A percentile compares a stretch with the other conserved stretches of the same genome.
Conservation (phyloP, 106 monocot genomes). For the Allium fistulosum region DNA sequence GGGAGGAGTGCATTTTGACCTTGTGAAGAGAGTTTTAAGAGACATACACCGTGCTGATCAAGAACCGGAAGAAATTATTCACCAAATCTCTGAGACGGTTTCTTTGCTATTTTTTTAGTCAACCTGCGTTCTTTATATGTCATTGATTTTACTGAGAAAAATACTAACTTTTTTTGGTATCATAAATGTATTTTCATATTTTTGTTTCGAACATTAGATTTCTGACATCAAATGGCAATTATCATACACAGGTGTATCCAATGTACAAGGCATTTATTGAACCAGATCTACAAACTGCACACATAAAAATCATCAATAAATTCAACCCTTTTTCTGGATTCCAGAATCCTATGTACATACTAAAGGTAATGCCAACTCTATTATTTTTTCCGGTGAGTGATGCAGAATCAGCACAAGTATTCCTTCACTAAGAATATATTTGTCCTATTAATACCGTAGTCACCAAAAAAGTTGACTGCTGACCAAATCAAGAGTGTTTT, state of each 20-base stretch:
- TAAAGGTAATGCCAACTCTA: constrained; percentile 51
- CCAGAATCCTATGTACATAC: constrained; percentile 97
- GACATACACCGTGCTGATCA: constrained; percentile 97
- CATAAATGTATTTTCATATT: background rate
- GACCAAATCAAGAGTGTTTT: constrained; percentile 81
- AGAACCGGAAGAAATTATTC: constrained; percentile 99
- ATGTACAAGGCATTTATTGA: constrained; percentile 99
- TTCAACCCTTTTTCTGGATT: constrained; percentile 97
- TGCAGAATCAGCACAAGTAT: background rate
- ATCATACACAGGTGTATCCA: constrained; percentile 72
- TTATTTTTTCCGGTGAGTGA: background rate
- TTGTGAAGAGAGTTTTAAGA: constrained; percentile 95
- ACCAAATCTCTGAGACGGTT: constrained; percentile 97
- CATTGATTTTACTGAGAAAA: background rate
- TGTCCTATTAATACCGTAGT: constrained; percentile 46
- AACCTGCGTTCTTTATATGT: background rate
- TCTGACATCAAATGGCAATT: background rate
- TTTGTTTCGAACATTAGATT: background rate
- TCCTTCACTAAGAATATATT: constrained; percentile 5
- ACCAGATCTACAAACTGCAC: constrained; percentile 91
- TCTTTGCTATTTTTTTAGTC: constrained; percentile 6
- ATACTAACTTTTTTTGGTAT: background rate
- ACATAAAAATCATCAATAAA: constrained; percentile 94
- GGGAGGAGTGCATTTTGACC: constrained; percentile 96
- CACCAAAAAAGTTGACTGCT: constrained; percentile 38